A percentile compares a stretch with the other conserved stretches of the same genome.
Conservation (phyloP, 345 rosid genomes). For the Bruguiera sexangula region DNA sequence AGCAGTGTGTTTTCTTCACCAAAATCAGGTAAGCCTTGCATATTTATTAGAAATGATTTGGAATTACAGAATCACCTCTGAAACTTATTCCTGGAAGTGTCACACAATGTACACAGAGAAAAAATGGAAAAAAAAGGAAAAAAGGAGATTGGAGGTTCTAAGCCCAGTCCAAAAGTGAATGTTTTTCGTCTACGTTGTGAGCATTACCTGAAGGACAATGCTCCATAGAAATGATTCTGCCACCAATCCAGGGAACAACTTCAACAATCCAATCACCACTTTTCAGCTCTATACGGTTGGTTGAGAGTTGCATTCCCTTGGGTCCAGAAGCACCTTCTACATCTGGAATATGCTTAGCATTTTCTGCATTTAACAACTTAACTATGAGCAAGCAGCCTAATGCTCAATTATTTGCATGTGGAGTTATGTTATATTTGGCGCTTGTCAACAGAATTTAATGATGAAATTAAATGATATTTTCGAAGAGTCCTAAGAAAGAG, state of each 20-base stretch:
- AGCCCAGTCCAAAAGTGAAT: no score
- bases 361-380: slow-evolving; percentile 42
- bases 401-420: no score
- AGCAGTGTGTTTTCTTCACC: no score
- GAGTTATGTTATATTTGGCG: neutral
- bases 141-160: no score
- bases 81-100: no score
- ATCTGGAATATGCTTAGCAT: slow-evolving; percentile 51
- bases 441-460: neutral
- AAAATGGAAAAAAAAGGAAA: no score
- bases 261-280: slow-evolving; percentile 66
- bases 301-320: slow-evolving; percentile 64
- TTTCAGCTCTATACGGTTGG: slow-evolving; percentile 55
- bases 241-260: slow-evolving; percentile 93
- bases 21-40: no score
- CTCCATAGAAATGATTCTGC: slow-evolving; percentile 84
- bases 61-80: no score
- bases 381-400: neutral
- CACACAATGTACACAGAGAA: no score
- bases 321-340: slow-evolving; percentile 48
- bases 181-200: neutral
- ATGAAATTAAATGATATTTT: no score
- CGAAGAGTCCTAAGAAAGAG: no score
- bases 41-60: no score
- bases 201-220: slow-evolving; percentile 78